These are phyloP conservation scores for Strobilomyces confusus DNA, from an alignment of 768 basidiomycete species.

Conservation along the genomic window DNA sequence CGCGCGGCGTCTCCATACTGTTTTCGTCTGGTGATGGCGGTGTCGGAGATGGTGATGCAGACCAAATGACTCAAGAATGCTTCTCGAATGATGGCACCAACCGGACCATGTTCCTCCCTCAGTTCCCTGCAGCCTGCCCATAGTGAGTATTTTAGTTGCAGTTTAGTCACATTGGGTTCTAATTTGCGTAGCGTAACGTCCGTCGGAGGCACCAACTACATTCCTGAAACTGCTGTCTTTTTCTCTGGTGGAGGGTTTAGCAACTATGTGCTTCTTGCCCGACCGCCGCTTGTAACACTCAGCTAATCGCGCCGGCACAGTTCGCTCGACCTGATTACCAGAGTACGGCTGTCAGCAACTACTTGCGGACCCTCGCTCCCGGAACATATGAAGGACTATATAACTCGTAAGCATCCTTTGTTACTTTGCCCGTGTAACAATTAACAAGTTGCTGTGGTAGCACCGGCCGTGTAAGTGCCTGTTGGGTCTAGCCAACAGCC, in stretches of 20 bases:
- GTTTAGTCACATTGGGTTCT: not conserved
- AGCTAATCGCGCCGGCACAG: constrained; percentile 25
- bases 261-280: constrained; percentile 43
- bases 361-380: constrained; percentile 42
- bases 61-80: constrained; percentile 55
- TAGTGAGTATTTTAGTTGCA: constrained; percentile 34
- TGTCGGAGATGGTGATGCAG: constrained; percentile 57
- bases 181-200: constrained; percentile 54
- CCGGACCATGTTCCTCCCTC: constrained; percentile 47
- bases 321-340: constrained; percentile 57
- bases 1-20: constrained; percentile 59
- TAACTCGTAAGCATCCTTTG: constrained; percentile 40
- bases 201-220: constrained; percentile 59
- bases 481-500: not conserved
- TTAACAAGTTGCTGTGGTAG: constrained; percentile 14
- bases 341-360: constrained; percentile 38
- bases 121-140: constrained; percentile 63
- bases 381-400: constrained; percentile 56
- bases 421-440: not conserved
- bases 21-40: constrained; percentile 71
- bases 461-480: constrained; percentile 46
- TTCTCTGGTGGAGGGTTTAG: constrained; percentile 79
- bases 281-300: not conserved
- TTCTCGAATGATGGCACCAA: constrained; percentile 57
- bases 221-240: constrained; percentile 56